Evolutionary conservation across 73 alveolate species (phyloP).

Genomic region (Blepharisma japonicum): DNA sequence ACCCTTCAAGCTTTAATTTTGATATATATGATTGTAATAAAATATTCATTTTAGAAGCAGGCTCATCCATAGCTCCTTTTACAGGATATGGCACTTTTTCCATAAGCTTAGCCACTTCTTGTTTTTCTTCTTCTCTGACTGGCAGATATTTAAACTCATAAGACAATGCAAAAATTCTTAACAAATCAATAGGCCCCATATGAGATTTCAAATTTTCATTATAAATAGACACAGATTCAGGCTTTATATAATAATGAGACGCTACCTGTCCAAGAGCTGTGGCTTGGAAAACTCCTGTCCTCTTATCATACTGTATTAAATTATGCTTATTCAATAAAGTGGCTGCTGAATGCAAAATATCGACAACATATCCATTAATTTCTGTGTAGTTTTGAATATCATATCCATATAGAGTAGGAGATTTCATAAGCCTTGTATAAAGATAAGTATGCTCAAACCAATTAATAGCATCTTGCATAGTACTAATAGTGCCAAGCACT

Average conservation of each 20-base stretch:
- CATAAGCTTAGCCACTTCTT: slow-evolving; percentile 67
- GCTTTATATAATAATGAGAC: slow-evolving; percentile 95
- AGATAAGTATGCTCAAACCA: slow-evolving; percentile 98
- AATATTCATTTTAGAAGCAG: slow-evolving; percentile 90
- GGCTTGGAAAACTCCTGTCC: slow-evolving; percentile 78
- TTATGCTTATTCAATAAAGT: slow-evolving; percentile 75
- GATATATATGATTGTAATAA: slow-evolving; percentile 87
- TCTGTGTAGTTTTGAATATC: slow-evolving; percentile 23
- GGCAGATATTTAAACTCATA: slow-evolving; percentile 97
- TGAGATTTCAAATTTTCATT: slow-evolving; percentile 92
- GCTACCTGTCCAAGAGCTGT: slow-evolving; percentile 98
- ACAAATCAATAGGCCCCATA: slow-evolving; percentile 97
- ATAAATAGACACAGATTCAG: slow-evolving; percentile 94
- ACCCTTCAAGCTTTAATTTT: slow-evolving; percentile 96
- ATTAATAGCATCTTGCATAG: slow-evolving; percentile 95
- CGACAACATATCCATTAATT: slow-evolving; percentile 54
- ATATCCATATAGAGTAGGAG: slow-evolving; percentile 24
- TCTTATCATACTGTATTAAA: slow-evolving; percentile 83
- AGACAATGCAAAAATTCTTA: slow-evolving; percentile 94
- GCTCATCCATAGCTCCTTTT: slow-evolving; percentile 97
- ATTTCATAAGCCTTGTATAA: slow-evolving; percentile 62
- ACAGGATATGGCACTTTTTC: slow-evolving; percentile 98
- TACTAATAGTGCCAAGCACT: slow-evolving; percentile 86
- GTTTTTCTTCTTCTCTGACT: slow-evolving; percentile 98
- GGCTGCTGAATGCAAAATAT: slow-evolving; percentile 92